Conservation (phyloP, 1,139 yeast species). For the Blastobotrys arbuscula region DNA sequence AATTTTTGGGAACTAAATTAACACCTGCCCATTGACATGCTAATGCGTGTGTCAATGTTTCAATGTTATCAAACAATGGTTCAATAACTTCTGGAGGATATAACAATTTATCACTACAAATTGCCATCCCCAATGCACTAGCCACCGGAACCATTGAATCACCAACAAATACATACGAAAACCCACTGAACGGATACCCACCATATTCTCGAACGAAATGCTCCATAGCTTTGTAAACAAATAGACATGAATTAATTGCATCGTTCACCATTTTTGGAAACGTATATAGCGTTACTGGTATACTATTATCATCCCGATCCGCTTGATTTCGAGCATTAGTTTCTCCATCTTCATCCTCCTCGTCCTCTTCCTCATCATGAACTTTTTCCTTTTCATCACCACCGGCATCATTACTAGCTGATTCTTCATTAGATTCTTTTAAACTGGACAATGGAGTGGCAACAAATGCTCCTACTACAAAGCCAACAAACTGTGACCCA, state of each 20-base stretch:
- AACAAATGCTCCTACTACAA: conserved; percentile 88
- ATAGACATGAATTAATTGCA: conserved; percentile 70
- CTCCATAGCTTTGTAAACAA: conserved; percentile 73
- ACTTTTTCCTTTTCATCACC: conserved; percentile 19
- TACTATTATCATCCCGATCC: conserved; percentile 31
- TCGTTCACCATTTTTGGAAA: conserved; percentile 51
- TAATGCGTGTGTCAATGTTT: conserved; percentile 58
- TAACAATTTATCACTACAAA: conserved; percentile 59
- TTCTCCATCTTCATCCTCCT: conserved; percentile 31
- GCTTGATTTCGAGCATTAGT: conserved; percentile 19
- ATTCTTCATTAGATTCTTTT: conserved; percentile 20
- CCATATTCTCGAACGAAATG: conserved; percentile 85
- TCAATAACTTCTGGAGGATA: conserved; percentile 77
- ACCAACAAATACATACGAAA: conserved; percentile 68
- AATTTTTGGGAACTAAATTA: conserved; percentile 74
- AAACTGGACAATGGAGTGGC: conserved; percentile 47
- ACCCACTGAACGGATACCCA: conserved; percentile 84
- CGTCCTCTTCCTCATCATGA: conserved; percentile 29
- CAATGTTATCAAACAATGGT: conserved; percentile 69
- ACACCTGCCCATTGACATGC: conserved; percentile 95
- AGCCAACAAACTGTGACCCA: conserved; percentile 93
- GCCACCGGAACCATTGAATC: conserved; percentile 47
- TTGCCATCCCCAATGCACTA: conserved; percentile 70
- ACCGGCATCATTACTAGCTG: conserved; percentile 25
- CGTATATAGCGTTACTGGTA: conserved; percentile 51